Evolutionary conservation across 2,329 filamentous ascomycete species (phyloP).

Genomic region (Beauveria rudraprayagi): DNA sequence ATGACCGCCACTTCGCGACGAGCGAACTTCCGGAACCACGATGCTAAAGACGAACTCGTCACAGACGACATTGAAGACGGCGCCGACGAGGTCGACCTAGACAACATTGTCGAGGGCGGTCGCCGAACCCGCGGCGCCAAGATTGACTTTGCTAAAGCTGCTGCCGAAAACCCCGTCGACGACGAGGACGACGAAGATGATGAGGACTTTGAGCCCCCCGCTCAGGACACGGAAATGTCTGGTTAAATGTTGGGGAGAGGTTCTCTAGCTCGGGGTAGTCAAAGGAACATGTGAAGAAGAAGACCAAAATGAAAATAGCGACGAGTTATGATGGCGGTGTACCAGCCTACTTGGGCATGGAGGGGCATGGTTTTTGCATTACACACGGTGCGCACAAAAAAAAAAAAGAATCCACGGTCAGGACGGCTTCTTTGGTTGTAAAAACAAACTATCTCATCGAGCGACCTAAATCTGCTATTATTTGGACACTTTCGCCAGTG

Average conservation of each 20-base stretch:
- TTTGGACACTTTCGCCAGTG: background rate
- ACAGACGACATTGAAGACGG: constrained; percentile 62
- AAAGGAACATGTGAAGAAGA: background rate
- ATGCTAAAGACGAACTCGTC: constrained; percentile 8
- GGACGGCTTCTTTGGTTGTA: background rate
- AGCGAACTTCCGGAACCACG: background rate
- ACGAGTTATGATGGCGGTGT: background rate
- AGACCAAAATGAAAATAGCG: background rate
- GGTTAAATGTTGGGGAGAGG: constrained; percentile 19
- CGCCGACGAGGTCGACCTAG: constrained; percentile 82
- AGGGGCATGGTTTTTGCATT: background rate
- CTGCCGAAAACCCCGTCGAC: constrained; percentile 65
- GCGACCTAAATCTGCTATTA: background rate
- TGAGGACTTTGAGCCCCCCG: constrained; percentile 56
- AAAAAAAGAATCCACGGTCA: background rate
- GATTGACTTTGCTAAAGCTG: constrained; percentile 91
- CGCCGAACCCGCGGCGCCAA: constrained; percentile 84
- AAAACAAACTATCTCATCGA: background rate
- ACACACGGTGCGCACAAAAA: background rate
- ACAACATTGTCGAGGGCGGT: constrained; percentile 74
- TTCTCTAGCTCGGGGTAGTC: background rate
- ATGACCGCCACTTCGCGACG: constrained; percentile 12
- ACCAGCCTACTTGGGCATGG: background rate
- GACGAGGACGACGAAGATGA: constrained; percentile 75
- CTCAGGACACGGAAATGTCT: constrained; percentile 62